Conservation (phyloP, 805 yeast species). For the Tetrapisispora pingtungensis region DNA sequence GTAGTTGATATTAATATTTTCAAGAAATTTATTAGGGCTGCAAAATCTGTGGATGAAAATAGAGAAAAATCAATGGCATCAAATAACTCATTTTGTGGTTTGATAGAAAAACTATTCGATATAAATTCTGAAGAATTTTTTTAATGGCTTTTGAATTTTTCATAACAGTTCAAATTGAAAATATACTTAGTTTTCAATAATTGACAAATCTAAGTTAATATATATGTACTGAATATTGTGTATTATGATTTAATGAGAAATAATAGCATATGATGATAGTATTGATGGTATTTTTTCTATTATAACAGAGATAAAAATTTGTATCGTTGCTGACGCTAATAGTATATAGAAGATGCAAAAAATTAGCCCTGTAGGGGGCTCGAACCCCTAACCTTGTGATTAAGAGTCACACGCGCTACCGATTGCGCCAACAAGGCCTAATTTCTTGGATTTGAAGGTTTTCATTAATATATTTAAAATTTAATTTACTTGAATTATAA, state of each 20-base stretch:
- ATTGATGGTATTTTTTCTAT: too few species aligned
- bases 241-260: too few species aligned
- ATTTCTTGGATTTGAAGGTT: too few species aligned
- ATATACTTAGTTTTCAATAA: background rate
- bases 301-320: too few species aligned
- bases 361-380: constrained; percentile 12
- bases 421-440: constrained; percentile 13
- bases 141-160: too few species aligned
- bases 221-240: too few species aligned
- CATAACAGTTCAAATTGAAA: too few species aligned
- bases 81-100: background rate
- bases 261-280: too few species aligned
- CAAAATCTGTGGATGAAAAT: background rate
- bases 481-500: background rate
- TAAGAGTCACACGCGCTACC: constrained; percentile 15
- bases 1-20: background rate
- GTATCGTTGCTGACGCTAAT: too few species aligned
- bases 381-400: constrained; percentile 15
- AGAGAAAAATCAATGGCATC: background rate
- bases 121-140: too few species aligned
- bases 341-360: too few species aligned
- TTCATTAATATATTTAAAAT: too few species aligned
- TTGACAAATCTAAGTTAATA: background rate
- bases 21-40: background rate
- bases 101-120: background rate